Percentiles rank a stretch among this genome's conserved stretches.
These are phyloP conservation scores for Barnettozyma salicaria DNA, from an alignment of 805 yeast species.

Conservation along the genomic window DNA sequence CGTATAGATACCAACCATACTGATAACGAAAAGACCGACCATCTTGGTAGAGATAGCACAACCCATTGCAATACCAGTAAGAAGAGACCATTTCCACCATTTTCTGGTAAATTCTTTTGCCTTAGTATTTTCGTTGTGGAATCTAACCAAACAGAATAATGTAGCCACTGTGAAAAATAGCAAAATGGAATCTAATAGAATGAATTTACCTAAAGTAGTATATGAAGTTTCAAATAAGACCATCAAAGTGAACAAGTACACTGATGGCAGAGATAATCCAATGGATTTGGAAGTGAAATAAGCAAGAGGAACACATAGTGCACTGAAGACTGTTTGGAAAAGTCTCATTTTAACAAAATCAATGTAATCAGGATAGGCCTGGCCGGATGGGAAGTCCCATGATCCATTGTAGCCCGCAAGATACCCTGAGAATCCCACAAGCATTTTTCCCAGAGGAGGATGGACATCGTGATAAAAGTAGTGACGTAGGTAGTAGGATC, in stretches of 20 bases:
- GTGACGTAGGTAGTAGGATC: conserved; percentile 81
- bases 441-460: conserved; percentile 94
- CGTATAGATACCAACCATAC: conserved; percentile 86
- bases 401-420: conserved; percentile 83
- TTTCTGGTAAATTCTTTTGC: conserved; percentile 52
- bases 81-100: conserved; percentile 92
- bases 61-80: conserved; percentile 84
- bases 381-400: conserved; percentile 85
- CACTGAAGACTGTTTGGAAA: conserved; percentile 80
- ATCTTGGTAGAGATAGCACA: conserved; percentile 90
- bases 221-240: conserved; percentile 77
- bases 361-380: conserved; percentile 64
- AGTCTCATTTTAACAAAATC: conserved; percentile 83
- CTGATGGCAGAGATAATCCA: conserved; percentile 63
- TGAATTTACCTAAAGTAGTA: conserved; percentile 81
- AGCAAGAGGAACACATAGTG: conserved; percentile 80
- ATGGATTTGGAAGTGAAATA: conserved; percentile 74
- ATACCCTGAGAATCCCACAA: conserved; percentile 83
- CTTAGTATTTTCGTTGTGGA: conserved; percentile 46
- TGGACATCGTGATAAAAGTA: conserved; percentile 95
- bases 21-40: conserved; percentile 92
- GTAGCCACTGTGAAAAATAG: conserved; percentile 86
- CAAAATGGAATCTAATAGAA: conserved; percentile 86
- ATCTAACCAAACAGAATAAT: conserved; percentile 62
- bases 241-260: conserved; percentile 77